Conservation (phyloP, 164 flowering plant species). For the Pachysandra terminalis region DNA sequence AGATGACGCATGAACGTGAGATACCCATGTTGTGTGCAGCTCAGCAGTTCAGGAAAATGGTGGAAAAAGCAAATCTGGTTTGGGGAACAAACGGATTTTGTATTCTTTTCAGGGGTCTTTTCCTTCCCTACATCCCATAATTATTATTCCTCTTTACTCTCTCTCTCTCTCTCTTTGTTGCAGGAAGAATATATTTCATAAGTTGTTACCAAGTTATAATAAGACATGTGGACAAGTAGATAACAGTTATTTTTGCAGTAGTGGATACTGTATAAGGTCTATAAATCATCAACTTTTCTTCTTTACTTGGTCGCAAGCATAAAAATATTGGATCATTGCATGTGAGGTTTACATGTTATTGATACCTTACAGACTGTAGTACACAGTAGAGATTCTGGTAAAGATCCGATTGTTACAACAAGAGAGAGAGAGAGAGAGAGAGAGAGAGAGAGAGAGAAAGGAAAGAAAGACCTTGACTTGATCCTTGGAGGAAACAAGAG, state of each 20-base stretch:
- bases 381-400: too few relatives aligned
- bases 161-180: background rate
- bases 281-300: too few relatives aligned
- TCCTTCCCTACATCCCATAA: slow-evolving; percentile 33
- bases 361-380: too few relatives aligned
- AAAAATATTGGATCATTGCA: too few relatives aligned
- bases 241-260: too few relatives aligned
- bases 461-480: background rate
- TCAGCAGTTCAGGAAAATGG: slow-evolving; percentile 7
- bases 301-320: background rate
- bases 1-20: too few relatives aligned
- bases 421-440: too few relatives aligned
- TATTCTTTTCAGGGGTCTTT: slow-evolving; percentile 57
- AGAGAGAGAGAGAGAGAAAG: background rate
- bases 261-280: background rate
- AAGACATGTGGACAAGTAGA: too few relatives aligned
- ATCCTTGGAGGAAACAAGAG: slow-evolving; percentile 5
- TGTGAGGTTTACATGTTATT: too few relatives aligned
- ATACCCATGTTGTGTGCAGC: slow-evolving; percentile 39
- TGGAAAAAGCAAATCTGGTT: slow-evolving; percentile 7
- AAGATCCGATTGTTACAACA: too few relatives aligned
- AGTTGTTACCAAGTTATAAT: too few relatives aligned
- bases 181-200: too few relatives aligned
- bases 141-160: slow-evolving; percentile 23
- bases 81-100: slow-evolving; percentile 40